Evolutionary conservation across 257 asterid genomes (phyloP), one percentile per base, ranked within the genome.

Genomic region (Solanum paucissectum): DNA sequence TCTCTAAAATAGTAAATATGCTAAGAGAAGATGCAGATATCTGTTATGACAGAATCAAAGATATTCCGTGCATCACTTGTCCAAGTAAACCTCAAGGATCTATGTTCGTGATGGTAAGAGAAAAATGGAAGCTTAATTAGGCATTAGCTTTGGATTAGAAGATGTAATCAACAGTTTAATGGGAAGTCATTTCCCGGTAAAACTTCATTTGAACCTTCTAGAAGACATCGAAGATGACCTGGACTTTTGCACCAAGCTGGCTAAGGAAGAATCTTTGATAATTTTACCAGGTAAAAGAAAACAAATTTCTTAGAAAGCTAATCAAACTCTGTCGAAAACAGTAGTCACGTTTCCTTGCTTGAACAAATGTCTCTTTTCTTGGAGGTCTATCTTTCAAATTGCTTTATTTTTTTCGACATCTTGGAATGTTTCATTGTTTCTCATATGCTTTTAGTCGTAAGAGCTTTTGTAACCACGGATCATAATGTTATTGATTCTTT

Each of bases 21-120:
- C 94, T 96, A 4, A 86, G 87, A 90, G 94, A 93, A 90, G 87
- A 89, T 71, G 96, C 98, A 37, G 92, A 91, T 9, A 77, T 86
- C 71, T 90, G 93, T 88, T 94, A 90, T 75, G 89, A 91, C 27
- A 90, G 84, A 88, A 73, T 87, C n/a, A 84, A 92, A 85, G 96
- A 95, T 88, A 94, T 95, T 86, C 95, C 94, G 20, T 90, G 93
- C 93, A 58, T 95, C 87, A 91, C 93, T 74, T 95, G 98, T 86
- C 98, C 96, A 10, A 89, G 92, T 94, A 96, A 94, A 90, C 99
- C 99, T 2, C 91, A 95, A 90, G 99, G 98, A 87, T 94, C 97
- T 66, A 92, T 96, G 99, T 94, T 93, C 82, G 94, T 87, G 42
- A 94, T 96, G 98, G 98, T 95, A 92, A 92, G 87, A 44, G 34